Base-by-base conservation (phyloP, 1,284 basidiomycete genomes). In the Ustilago curta region DNA sequence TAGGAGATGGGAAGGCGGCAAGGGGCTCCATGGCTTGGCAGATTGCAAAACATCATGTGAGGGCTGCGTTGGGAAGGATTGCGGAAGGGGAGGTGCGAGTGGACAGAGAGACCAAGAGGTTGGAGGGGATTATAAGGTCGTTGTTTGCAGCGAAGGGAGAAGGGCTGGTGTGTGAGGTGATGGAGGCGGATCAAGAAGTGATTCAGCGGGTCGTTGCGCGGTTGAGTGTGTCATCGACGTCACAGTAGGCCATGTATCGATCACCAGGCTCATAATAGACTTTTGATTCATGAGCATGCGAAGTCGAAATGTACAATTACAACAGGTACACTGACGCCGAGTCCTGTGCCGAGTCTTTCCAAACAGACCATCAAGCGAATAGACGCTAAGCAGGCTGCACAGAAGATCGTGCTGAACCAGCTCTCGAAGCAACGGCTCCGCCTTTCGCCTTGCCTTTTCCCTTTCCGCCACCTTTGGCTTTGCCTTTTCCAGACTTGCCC, bases 21-120 rank as follows among this genome's bases (percentile, higher is more conserved):
- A 84, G 50, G 6, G 16, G 50, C 56, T 86, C 50, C 0, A 91
- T 96, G 82, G 80, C 94, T 69, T 88, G 89, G 57, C 85, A 89
- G 50, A 85, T 96, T 4, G 93, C 93, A 0, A 78, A 92, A 4
- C 93, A 95, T 82, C 94, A 97, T 80, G 84, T 96, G 7, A 39
- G 53, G 3, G 47, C 55, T 1, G 60, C 56, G 18, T 16, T 60
- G n/a, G 12, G 31, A 6, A 21, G n/a, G 49, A 29, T 70, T 12
- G 23, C 18, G 14, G 18, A 4, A 4, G 44, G 19, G 14, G 14
- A 4, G 2, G 37, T 40, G 11, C 21, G 35, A 19, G 32, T 27
- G 4, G 23, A 35, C 0, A 39, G 43, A 5, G 27, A 21, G 25
- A 19, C 3, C 8, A 65, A 35, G 32, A 55, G 68, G n/a, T n/a